Evolutionary conservation across 1,139 yeast genomes (phyloP).

Genomic region (Geotrichum siamense): DNA sequence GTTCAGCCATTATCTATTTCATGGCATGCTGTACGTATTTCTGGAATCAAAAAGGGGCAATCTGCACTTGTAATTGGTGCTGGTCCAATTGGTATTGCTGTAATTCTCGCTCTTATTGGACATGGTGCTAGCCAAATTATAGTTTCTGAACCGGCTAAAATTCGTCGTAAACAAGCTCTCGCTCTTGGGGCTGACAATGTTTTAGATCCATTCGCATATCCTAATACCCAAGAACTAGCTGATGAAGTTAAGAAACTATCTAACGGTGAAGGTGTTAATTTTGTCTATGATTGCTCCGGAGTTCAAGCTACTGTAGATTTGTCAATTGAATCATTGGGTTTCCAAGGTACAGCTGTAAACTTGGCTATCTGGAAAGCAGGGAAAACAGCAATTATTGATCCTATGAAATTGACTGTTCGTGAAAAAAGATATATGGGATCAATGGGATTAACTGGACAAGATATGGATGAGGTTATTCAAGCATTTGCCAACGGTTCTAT

Average conservation of each 20-base stretch:
- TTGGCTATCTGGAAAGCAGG: constrained; percentile 51
- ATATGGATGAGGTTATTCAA: constrained; percentile 43
- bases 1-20: constrained; percentile 53
- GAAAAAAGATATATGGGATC: constrained; percentile 45
- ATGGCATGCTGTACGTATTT: constrained; percentile 51
- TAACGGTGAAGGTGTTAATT: constrained; percentile 49
- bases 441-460: constrained; percentile 43
- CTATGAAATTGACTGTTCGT: constrained; percentile 42
- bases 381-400: constrained; percentile 38
- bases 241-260: constrained; percentile 34
- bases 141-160: constrained; percentile 53
- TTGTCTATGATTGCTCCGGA: constrained; percentile 58
- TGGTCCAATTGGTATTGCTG: constrained; percentile 50
- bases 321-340: constrained; percentile 45
- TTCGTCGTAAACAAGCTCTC: constrained; percentile 48
- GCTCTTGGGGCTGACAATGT: constrained; percentile 48
- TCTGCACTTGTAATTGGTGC: constrained; percentile 53
- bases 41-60: constrained; percentile 37
- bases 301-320: constrained; percentile 48
- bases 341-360: constrained; percentile 58
- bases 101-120: constrained; percentile 45
- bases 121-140: constrained; percentile 48
- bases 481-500: constrained; percentile 42
- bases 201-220: constrained; percentile 28
- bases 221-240: constrained; percentile 31